Base-by-base conservation (phyloP, 2,329 filamentous ascomycete genomes). In the Colletotrichum horii region DNA sequence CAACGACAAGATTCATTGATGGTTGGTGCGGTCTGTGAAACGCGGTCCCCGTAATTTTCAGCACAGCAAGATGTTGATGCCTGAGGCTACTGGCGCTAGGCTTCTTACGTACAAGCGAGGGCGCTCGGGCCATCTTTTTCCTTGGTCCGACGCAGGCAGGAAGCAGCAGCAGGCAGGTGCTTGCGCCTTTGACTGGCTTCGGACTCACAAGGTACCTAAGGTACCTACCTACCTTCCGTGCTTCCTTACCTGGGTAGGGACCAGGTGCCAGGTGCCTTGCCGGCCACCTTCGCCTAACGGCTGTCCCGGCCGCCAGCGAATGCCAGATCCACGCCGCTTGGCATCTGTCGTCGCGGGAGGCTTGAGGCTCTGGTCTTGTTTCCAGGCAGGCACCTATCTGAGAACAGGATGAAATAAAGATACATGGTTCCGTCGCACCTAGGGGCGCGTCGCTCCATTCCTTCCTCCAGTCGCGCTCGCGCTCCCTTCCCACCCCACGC, bases 1-100 rank as follows among this genome's bases (percentile, higher is more conserved):
- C 79, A 86, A 87, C 86, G 85, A 85, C 85, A 87, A 87, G 86
- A 87, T 88, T 86, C 84, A 80, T 84, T 86, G 85, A 87, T 84
- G 85, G 85, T 83, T 84, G 83, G 85, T 87, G 86, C 86, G 78
- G 85, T 83, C 77, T 78, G 78, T 80, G 80, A 79, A 82, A 79
- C 79, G 79, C 77, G 75, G 77, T 75, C 81, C 83, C 82, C 78
- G 86, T 87, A 87, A 80, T 82, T 87, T 81, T 87, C 83, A 87
- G 85, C 84, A 88, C 85, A 84, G 74, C 43, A 70, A 61, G 34
- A 62, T 24, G 55, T 67, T 48, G 11, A 1, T 83, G 81, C 82
- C 82, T 80, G 80, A 79, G 81, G 78, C 79, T 0, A 2, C 0
- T n/a, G n/a, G 8, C 43, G 32, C 74, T 76, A 76, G 48, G 19